Evolutionary conservation across 2,329 filamentous ascomycete species (phyloP).

Genomic region (Ophiocordyceps camponoti-rufipedis): DNA sequence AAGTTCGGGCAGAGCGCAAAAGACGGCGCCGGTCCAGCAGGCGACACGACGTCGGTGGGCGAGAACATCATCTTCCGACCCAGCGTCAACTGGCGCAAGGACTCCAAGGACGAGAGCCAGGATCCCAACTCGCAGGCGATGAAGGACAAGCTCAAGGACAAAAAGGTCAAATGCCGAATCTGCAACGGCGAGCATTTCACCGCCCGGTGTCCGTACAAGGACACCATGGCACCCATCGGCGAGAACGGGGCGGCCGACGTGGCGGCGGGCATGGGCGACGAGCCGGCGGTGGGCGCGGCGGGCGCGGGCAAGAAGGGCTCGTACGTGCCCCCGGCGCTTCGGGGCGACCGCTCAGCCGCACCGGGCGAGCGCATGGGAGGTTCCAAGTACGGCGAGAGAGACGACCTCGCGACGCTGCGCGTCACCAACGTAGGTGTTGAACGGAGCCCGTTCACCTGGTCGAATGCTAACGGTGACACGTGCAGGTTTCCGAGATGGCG

Average conservation of each 20-base stretch:
- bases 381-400: slow-evolving; percentile 80
- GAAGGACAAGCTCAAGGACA: slow-evolving; percentile 83
- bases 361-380: slow-evolving; percentile 62
- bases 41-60: slow-evolving; percentile 80
- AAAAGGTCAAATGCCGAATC: slow-evolving; percentile 99
- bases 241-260: slow-evolving; percentile 35
- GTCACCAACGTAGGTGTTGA: slow-evolving; percentile 74
- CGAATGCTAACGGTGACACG: neutral
- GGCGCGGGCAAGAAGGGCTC: slow-evolving; percentile 54
- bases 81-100: slow-evolving; percentile 82
- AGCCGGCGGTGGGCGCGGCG: slow-evolving; percentile 24
- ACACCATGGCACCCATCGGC: slow-evolving; percentile 86
- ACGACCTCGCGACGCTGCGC: slow-evolving; percentile 88
- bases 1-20: slow-evolving; percentile 89
- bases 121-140: slow-evolving; percentile 54
- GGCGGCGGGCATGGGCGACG: slow-evolving; percentile 35
- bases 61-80: slow-evolving; percentile 98
- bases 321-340: slow-evolving; percentile 87
- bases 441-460: neutral
- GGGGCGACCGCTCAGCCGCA: slow-evolving; percentile 43
- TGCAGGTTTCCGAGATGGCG: slow-evolving; percentile 82
- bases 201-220: slow-evolving; percentile 96
- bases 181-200: slow-evolving; percentile 99
- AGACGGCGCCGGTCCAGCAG: slow-evolving; percentile 63
- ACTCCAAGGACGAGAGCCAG: slow-evolving; percentile 64